Evolutionary conservation across 2,329 filamentous ascomycete species (phyloP).

Genomic region (Pyricularia pennisetigena): DNA sequence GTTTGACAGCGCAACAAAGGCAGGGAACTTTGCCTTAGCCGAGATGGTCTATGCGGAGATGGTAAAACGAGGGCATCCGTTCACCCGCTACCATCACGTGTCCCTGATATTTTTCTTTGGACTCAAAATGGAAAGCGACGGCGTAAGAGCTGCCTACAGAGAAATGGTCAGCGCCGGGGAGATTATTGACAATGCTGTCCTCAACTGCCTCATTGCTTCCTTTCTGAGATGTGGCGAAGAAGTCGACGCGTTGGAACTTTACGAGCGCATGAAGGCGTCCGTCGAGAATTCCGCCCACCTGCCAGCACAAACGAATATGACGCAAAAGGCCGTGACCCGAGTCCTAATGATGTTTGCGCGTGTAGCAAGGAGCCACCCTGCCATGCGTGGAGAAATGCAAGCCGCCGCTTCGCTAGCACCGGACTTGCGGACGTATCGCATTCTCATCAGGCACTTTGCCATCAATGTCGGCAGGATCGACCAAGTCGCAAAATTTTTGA

Average conservation of each 20-base stretch:
- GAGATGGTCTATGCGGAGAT: slow-evolving; percentile 83
- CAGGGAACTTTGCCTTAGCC: slow-evolving; percentile 73
- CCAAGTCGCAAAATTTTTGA: slow-evolving; percentile 59
- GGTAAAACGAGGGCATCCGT: slow-evolving; percentile 53
- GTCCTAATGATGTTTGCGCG: slow-evolving; percentile 48
- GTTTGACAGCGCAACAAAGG: slow-evolving; percentile 79
- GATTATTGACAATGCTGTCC: slow-evolving; percentile 74
- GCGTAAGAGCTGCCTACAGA: slow-evolving; percentile 66
- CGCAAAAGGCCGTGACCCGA: slow-evolving; percentile 39
- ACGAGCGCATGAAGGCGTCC: slow-evolving; percentile 69
- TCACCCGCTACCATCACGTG: slow-evolving; percentile 73
- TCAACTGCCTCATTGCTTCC: slow-evolving; percentile 79
- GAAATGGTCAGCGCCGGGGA: slow-evolving; percentile 79
- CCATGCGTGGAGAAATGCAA: slow-evolving; percentile 46
- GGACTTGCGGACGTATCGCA: slow-evolving; percentile 67
- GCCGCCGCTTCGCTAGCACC: slow-evolving; percentile 57
- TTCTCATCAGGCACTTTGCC: slow-evolving; percentile 69
- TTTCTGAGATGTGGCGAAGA: slow-evolving; percentile 70
- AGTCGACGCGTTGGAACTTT: slow-evolving; percentile 67
- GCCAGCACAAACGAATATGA: slow-evolving; percentile 34
- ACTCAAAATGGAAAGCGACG: slow-evolving; percentile 60
- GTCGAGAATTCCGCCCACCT: slow-evolving; percentile 29
- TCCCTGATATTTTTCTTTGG: slow-evolving; percentile 80
- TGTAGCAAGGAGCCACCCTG: slow-evolving; percentile 43
- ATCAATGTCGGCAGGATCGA: slow-evolving; percentile 59